Conservation (phyloP, 2,329 filamentous ascomycete genomes). For the Xylariaceae sp. region DNA sequence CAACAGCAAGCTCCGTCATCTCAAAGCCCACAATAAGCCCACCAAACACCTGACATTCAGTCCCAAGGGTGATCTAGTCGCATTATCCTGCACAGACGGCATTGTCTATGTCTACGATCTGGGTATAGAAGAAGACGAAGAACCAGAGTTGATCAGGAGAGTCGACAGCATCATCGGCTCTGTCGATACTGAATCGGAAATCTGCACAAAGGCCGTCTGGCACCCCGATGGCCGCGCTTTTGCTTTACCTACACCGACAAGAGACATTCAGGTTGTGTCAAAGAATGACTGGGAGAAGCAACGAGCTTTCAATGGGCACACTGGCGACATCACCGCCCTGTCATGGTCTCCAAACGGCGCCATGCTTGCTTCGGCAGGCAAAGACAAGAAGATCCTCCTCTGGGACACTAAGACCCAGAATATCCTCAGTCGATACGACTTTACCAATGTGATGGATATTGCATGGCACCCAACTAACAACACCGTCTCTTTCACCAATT, state of each 20-base stretch:
- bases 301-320: slow-evolving; percentile 75
- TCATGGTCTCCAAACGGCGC: slow-evolving; percentile 95
- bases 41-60: slow-evolving; percentile 92
- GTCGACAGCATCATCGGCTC: slow-evolving; percentile 81
- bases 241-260: slow-evolving; percentile 74
- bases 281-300: slow-evolving; percentile 86
- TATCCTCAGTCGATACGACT: slow-evolving; percentile 72
- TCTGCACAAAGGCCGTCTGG: slow-evolving; percentile 74
- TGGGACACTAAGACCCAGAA: slow-evolving; percentile 91
- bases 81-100: slow-evolving; percentile 85
- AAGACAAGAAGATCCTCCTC: slow-evolving; percentile 66
- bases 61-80: slow-evolving; percentile 67
- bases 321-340: slow-evolving; percentile 77
- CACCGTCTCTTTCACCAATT: slow-evolving; percentile 84
- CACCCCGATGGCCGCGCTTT: slow-evolving; percentile 94
- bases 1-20: slow-evolving; percentile 68
- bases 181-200: slow-evolving; percentile 72
- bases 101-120: slow-evolving; percentile 87
- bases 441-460: slow-evolving; percentile 78
- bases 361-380: slow-evolving; percentile 68
- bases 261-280: slow-evolving; percentile 84
- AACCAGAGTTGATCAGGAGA: slow-evolving; percentile 77
- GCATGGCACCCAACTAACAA: slow-evolving; percentile 91
- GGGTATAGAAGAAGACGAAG: slow-evolving; percentile 51
- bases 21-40: slow-evolving; percentile 81